Percentiles rank a stretch among this genome's conserved stretches.
phyloP scores from a whole-genome alignment of 2,329 filamentous ascomycete species.

The Arthrobotrys sinensis region DNA sequence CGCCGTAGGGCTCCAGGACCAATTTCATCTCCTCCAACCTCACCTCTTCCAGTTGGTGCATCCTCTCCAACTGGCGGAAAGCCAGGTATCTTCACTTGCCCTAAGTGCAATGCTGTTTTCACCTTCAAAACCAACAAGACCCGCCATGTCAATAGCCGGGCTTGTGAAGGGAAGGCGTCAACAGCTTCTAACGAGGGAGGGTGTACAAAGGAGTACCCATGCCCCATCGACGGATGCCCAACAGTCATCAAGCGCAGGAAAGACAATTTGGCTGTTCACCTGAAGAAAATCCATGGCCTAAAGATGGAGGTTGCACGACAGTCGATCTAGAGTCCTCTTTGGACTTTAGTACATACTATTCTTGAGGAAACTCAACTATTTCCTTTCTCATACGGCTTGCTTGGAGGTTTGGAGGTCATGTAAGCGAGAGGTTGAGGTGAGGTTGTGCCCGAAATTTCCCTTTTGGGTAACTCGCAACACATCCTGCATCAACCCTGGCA shows the following conservation, averaged over 20 bases:
- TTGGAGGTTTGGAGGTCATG: background rate
- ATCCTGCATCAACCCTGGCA: slow-evolving; percentile 1
- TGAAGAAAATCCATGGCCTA: slow-evolving; percentile 55
- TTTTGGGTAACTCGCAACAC: slow-evolving; percentile 41
- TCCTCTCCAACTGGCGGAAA: slow-evolving; percentile 59
- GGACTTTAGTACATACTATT: background rate
- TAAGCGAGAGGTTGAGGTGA: slow-evolving; percentile 11
- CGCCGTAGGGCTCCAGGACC: slow-evolving; percentile 23
- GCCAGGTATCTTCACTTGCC: slow-evolving; percentile 53
- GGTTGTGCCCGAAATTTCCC: slow-evolving; percentile 28
- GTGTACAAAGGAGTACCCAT: slow-evolving; percentile 56
- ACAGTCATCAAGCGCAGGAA: slow-evolving; percentile 59
- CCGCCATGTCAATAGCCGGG: slow-evolving; percentile 54
- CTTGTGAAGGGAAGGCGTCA: slow-evolving; percentile 41
- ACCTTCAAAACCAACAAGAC: slow-evolving; percentile 60
- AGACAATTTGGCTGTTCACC: slow-evolving; percentile 56
- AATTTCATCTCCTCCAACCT: slow-evolving; percentile 43
- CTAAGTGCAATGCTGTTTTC: slow-evolving; percentile 51
- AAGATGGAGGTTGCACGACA: slow-evolving; percentile 57
- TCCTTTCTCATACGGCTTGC: background rate
- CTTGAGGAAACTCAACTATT: background rate
- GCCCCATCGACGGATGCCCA: slow-evolving; percentile 55
- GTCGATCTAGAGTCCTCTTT: slow-evolving; percentile 7
- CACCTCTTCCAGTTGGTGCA: slow-evolving; percentile 40
- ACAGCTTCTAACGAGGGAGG: slow-evolving; percentile 23